Conservation (phyloP, 2,329 filamentous ascomycete species). For the Cercospora beticola region DNA sequence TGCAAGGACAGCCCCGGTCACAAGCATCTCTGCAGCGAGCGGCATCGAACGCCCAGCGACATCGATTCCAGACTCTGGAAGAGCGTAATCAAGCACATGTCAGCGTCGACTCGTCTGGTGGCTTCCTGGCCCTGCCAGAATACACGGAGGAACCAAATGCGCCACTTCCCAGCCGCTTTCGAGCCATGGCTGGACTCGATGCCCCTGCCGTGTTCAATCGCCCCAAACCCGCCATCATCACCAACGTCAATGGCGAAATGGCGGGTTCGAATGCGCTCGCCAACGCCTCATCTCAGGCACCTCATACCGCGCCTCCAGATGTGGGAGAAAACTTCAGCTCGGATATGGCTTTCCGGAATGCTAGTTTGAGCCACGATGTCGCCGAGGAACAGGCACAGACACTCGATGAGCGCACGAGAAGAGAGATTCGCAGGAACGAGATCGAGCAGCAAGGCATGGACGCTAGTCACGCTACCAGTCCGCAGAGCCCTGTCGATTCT, state of each 20-base stretch:
- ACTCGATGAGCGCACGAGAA: not conserved
- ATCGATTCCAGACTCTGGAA: constrained; percentile 63
- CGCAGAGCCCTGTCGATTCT: constrained; percentile 6
- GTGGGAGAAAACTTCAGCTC: constrained; percentile 30
- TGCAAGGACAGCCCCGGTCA: constrained; percentile 37
- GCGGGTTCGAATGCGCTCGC: not conserved
- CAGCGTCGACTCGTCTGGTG: constrained; percentile 67
- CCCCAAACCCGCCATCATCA: constrained; percentile 21
- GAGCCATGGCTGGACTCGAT: constrained; percentile 40
- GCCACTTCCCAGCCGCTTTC: constrained; percentile 39
- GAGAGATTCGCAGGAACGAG: constrained; percentile 7
- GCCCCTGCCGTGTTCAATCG: constrained; percentile 26
- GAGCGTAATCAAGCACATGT: constrained; percentile 48
- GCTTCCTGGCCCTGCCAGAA: constrained; percentile 77
- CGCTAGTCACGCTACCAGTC: not conserved
- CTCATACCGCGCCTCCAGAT: constrained; percentile 29
- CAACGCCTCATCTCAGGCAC: constrained; percentile 10
- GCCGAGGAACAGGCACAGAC: constrained; percentile 1
- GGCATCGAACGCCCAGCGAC: constrained; percentile 66
- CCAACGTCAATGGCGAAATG: constrained; percentile 15
- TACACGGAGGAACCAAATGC: constrained; percentile 63
- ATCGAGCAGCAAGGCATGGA: constrained; percentile 15
- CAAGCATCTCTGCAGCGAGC: constrained; percentile 38
- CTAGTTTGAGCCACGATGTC: constrained; percentile 10
- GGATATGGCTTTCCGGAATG: constrained; percentile 30